A percentile compares a stretch with the other conserved stretches of the same genome.
Evolutionary conservation across 352 stramenopile species (phyloP).

Genomic region (Globisporangium lucens): DNA sequence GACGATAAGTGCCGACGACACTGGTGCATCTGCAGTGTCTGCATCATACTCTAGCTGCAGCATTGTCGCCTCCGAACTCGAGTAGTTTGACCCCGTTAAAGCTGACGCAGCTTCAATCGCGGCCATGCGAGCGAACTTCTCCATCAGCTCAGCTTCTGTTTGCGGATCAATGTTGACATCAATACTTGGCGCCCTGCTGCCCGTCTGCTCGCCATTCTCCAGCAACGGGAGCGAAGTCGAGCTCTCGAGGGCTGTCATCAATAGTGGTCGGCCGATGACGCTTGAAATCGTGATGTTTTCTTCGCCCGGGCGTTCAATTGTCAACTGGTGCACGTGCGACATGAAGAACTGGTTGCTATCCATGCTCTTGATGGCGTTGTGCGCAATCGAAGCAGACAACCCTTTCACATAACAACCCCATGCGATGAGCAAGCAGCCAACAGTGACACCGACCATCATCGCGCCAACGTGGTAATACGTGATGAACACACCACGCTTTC

Average conservation of each 20-base stretch:
- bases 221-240: slow-evolving; percentile 34
- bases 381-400: slow-evolving; percentile 58
- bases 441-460: slow-evolving; percentile 44
- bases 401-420: slow-evolving; percentile 78
- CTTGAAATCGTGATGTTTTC: slow-evolving; percentile 79
- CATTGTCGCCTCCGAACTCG: slow-evolving; percentile 29
- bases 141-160: slow-evolving; percentile 55
- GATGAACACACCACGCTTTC: slow-evolving; percentile 77
- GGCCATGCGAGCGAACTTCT: slow-evolving; percentile 63
- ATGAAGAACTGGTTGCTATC: slow-evolving; percentile 62
- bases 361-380: slow-evolving; percentile 62
- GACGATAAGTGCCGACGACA: slow-evolving; percentile 18
- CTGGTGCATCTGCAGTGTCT: slow-evolving; percentile 12
- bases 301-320: slow-evolving; percentile 60
- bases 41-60: slow-evolving; percentile 36
- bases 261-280: slow-evolving; percentile 54
- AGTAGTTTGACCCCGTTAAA: slow-evolving; percentile 12
- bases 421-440: slow-evolving; percentile 52
- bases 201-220: slow-evolving; percentile 37
- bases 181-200: slow-evolving; percentile 27
- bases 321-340: slow-evolving; percentile 63
- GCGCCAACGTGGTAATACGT: slow-evolving; percentile 71
- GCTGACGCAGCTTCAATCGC: slow-evolving; percentile 40
- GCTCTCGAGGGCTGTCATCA: slow-evolving; percentile 43
- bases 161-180: slow-evolving; percentile 31